Evolutionary conservation across 2,329 filamentous ascomycete genomes (phyloP), one percentile per base, ranked within the genome.

Genomic region (Alternaria gansuensis): DNA sequence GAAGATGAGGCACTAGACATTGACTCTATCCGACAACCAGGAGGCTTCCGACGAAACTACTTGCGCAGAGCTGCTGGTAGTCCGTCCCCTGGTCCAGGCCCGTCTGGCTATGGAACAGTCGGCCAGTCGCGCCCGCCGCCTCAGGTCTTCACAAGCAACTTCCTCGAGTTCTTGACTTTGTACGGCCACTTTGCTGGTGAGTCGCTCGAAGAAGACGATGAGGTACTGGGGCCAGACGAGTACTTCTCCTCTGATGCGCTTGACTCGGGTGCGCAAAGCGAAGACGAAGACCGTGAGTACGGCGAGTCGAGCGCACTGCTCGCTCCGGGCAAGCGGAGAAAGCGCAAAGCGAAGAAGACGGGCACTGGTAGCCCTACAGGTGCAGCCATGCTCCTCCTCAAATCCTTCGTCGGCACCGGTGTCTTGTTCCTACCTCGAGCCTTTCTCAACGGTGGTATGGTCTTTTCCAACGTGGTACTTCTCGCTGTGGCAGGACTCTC

Each of bases 121-220:
- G 64, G 64, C 4, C 66, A 67, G 41, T 52, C 65, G 21, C 63
- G 68, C 2, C 65, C 63, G 31, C 73, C 72, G 31, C 70, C 69
- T 21, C 68, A 66, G 11, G 67, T 72, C 28, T 88, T 97, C 58
- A 97, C 95, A 0, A 93, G 86, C 66, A 99, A 91, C 78, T 99
- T 99, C 75, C 86, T 99, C 59, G 96, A 99, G 76, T 99, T 99
- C 71, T 77, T 99, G 50, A 93, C 92, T 7, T 85, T 99, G 29
- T 99, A 97, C 70, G 95, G 95, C 4, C 95, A 99, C 79, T 99
- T 99, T 75, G 95, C 95, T 2, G 95, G 95, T 79, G 95, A 99
- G 78, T 91, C 97, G 74, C 85, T 99, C 11, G 93, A 97, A 76
- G 95, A 99, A 78, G 95, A 98, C 69, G 95, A 98, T 69, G 94